phyloP scores from a whole-genome alignment of 164 flowering plant species.

The Pachysandra terminalis region DNA sequence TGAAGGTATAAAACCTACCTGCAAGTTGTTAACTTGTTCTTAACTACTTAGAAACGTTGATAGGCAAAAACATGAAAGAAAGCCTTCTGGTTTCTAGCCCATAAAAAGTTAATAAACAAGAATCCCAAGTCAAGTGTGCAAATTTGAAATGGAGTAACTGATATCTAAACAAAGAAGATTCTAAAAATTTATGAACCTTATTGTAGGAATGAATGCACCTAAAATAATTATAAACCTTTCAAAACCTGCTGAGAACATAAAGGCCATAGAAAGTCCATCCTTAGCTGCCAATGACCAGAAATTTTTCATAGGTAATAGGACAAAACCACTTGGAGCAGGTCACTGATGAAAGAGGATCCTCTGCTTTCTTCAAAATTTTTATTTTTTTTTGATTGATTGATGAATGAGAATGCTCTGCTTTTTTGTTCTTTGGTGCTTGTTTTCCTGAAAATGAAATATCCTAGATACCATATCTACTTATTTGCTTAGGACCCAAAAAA shows the following conservation, averaged over 20 bases:
- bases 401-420: no score
- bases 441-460: no score
- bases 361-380: no score
- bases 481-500: not conserved
- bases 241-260: not conserved
- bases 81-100: not conserved
- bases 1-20: not conserved
- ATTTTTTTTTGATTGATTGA: no score
- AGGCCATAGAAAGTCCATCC: not conserved
- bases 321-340: not conserved
- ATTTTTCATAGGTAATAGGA: not conserved
- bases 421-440: no score
- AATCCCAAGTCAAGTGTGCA: not conserved
- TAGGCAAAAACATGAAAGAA: not conserved
- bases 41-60: not conserved
- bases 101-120: not conserved
- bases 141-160: no score
- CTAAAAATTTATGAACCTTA: not conserved
- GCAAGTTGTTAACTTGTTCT: not conserved
- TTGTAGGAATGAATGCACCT: not conserved
- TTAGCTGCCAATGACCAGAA: not conserved
- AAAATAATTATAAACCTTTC: not conserved
- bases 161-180: no score
- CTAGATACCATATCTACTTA: not conserved
- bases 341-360: no score